Base-by-base conservation (phyloP, 2,329 filamentous ascomycete genomes). In the Colletotrichum sp. region DNA sequence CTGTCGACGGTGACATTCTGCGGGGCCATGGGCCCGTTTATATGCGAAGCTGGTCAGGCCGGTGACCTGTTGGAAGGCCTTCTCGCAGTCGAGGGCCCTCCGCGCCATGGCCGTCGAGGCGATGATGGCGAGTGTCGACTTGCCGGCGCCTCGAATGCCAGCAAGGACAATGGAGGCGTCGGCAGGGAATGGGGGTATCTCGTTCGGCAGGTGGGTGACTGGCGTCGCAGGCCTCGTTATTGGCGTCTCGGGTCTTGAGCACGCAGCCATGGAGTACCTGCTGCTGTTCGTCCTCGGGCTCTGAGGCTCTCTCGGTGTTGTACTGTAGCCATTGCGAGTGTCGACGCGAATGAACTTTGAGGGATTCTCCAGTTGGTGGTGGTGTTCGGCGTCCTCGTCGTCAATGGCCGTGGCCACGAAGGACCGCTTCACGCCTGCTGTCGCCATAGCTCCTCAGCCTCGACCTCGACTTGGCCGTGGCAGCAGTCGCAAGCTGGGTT, bases 121-220 rank as follows among this genome's bases (percentile, higher is more conserved):
- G 77, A 96, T 95, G 64, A 96, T 90, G 16, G 93, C 94, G 13
- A 96, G 86, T 2, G 93, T 95, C 3, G 93, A 94, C 83, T 96
- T 96, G 18, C 94, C 94, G 7, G 93, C 92, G 13, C 94, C 94
- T 16, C 93, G 91, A 72, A 95, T 92, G 3, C 94, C 94, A 26
- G 94, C 90, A 21, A 96, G 87, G 8, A 96, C 90, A 71, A 96
- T 92, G 2, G 94, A 95, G 3, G 93, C 92, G 86, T 94, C 89
- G 52, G 75, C 77, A 43, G 77, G 72, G 57, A 77, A 78, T 18
- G 77, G 48, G 7, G 77, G 77, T 36, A 71, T 61, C 26, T 75
- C 68, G 68, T 52, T 71, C 6, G 75, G 75, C 9, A 75, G 68
- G 30, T 78, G 71, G n/a, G 71, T 15, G 7, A 43, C 32, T 48